Base-by-base conservation (phyloP, 345 rosid genomes). In the Rhodamnia rubescens region DNA sequence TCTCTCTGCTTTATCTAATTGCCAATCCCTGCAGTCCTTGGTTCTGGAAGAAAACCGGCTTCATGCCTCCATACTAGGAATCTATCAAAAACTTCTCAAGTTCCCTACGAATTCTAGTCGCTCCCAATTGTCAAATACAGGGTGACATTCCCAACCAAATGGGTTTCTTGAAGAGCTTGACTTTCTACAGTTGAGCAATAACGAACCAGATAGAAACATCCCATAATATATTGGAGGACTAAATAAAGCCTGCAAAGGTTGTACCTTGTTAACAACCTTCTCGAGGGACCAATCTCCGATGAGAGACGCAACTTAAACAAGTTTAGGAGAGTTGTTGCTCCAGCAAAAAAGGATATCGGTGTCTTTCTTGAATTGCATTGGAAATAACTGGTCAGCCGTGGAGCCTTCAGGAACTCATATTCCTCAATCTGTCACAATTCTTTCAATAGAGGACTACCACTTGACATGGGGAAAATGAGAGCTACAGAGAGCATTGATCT, bases 21-120 rank as follows among this genome's bases (percentile, higher is more conserved):
- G 82, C 12, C 51, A 11, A 78, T 78, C 26, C 0, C 4, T 21
- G 53, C 53, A 1, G 1, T 13, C 15, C 27, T 4, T 78, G 82
- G 53, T 0, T 36, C 0, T 78, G 16, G 29, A 0, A 44, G 0
- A 2, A n/a, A 78, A 44, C 8, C 53, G 13, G 1, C 53, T 21
- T 42, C 3, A 15, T 0, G 82, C 12, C 1, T 78, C 24, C 52
- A 78, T 78, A 21, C 27, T 27, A 6, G 26, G 8, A 40, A 40
- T 29, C 82, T 21, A 44, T 78, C 27, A 42, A 44, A 74, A 74
- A 74, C 82, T 78, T 78, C 27, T 78, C 82, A 0, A 44, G 82
- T 50, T 78, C 82, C 82, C 13, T 78, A 36, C 53, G 8, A 12
- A 44, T 21, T 20, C 16, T 78, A 26, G 0, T 4, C 8, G 29